Conservation (phyloP, 2,329 filamentous ascomycete species). For the Penicillium sp. region DNA sequence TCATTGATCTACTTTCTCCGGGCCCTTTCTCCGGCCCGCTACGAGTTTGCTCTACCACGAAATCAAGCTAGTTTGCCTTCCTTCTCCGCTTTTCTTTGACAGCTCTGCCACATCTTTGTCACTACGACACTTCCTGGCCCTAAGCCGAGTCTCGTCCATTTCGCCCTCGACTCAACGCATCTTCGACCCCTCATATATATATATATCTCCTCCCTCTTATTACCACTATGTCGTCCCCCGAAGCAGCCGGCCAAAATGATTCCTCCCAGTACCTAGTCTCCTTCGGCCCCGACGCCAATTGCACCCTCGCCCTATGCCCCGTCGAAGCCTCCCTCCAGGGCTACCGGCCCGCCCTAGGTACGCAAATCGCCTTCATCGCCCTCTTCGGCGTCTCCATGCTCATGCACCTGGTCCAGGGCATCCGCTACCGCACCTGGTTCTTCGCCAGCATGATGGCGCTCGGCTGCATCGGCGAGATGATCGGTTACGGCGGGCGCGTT, state of each 20-base stretch:
- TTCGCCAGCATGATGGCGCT: constrained; percentile 55
- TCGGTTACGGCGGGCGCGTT: constrained; percentile 65
- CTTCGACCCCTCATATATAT: neutral
- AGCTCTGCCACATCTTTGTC: neutral
- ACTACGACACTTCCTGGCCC: neutral
- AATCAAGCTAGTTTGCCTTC: neutral
- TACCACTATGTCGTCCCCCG: constrained; percentile 3
- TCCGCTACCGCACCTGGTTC: constrained; percentile 40
- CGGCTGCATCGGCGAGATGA: constrained; percentile 59
- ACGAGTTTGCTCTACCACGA: neutral
- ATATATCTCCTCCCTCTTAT: neutral
- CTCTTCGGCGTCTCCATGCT: constrained; percentile 47
- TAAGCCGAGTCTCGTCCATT: neutral
- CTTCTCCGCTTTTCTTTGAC: neutral
- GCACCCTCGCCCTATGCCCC: constrained; percentile 43
- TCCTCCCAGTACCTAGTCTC: constrained; percentile 8
- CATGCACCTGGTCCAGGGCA: constrained; percentile 40
- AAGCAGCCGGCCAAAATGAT: constrained; percentile 3
- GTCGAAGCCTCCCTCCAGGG: constrained; percentile 44
- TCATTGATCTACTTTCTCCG: constrained; percentile 3
- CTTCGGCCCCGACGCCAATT: constrained; percentile 28
- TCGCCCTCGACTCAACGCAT: neutral
- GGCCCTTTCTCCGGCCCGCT: constrained; percentile 2
- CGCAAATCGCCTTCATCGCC: constrained; percentile 45
- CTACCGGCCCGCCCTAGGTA: constrained; percentile 46